Evolutionary conservation across 257 asterid species (phyloP).

Genomic region (Fraxinus cuspidata): DNA sequence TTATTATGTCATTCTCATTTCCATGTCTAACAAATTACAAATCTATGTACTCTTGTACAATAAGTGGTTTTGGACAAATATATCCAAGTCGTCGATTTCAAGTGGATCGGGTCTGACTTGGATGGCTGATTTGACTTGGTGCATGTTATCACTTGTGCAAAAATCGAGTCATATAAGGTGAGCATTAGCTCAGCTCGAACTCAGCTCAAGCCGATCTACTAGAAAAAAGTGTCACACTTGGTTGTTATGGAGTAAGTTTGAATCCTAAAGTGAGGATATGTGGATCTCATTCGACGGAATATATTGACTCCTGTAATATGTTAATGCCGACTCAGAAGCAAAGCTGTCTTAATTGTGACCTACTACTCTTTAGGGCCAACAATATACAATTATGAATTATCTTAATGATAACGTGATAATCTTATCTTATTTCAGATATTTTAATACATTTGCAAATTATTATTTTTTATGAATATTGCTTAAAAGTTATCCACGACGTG

Average conservation of each 20-base stretch:
- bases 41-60: slow-evolving; percentile 10
- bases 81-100: background rate
- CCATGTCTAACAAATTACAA: slow-evolving; percentile 24
- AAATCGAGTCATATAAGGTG: background rate
- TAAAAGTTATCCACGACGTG: no score
- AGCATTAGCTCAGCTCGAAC: background rate
- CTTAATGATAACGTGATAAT: no score
- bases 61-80: background rate
- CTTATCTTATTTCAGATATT: no score
- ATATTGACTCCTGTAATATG: background rate
- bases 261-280: background rate
- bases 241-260: no score
- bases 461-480: no score
- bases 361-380: background rate
- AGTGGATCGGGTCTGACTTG: background rate
- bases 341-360: background rate
- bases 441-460: no score
- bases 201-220: background rate
- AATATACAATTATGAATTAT: no score
- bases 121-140: background rate
- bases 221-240: no score
- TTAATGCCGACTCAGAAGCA: background rate
- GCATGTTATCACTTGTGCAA: background rate
- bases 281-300: no score
- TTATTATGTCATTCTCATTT: slow-evolving; percentile 28